phyloP scores from a whole-genome alignment of 805 yeast genomes.

The Saccharomycodes ludwigii region DNA sequence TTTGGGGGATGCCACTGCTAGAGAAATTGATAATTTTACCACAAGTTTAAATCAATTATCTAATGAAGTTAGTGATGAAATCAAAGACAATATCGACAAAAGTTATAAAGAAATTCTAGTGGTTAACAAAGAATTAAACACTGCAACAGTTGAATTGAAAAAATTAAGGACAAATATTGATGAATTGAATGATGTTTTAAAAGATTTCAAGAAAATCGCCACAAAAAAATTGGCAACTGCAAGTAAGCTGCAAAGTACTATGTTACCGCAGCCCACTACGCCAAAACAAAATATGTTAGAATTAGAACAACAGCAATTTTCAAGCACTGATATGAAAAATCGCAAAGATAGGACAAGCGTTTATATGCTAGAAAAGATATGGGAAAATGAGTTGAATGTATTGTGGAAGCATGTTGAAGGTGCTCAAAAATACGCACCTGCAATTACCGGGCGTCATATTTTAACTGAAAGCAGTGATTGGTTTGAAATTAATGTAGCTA shows the following conservation, averaged over 20 bases:
- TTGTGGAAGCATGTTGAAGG: constrained; percentile 80
- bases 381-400: constrained; percentile 62
- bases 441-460: constrained; percentile 70
- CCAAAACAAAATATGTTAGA: neutral
- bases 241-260: constrained; percentile 9
- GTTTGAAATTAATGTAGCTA: constrained; percentile 77
- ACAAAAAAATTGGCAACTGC: constrained; percentile 31
- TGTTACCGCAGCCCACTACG: constrained; percentile 7
- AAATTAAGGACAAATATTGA: constrained; percentile 46
- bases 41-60: constrained; percentile 39
- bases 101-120: constrained; percentile 51
- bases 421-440: constrained; percentile 69
- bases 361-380: constrained; percentile 60
- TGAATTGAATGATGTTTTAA: constrained; percentile 47
- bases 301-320: neutral
- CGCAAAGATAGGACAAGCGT: constrained; percentile 55
- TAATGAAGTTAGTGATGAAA: constrained; percentile 38
- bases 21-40: constrained; percentile 60
- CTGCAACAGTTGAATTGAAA: constrained; percentile 54
- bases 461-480: constrained; percentile 71
- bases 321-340: constrained; percentile 6
- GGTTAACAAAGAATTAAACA: constrained; percentile 45
- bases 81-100: constrained; percentile 45
- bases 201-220: constrained; percentile 50
- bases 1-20: constrained; percentile 53